Evolutionary conservation across 2,329 filamentous ascomycete species (phyloP), one percentile per base, ranked within the genome.

Genomic region (Pseudogymnoascus sp.): DNA sequence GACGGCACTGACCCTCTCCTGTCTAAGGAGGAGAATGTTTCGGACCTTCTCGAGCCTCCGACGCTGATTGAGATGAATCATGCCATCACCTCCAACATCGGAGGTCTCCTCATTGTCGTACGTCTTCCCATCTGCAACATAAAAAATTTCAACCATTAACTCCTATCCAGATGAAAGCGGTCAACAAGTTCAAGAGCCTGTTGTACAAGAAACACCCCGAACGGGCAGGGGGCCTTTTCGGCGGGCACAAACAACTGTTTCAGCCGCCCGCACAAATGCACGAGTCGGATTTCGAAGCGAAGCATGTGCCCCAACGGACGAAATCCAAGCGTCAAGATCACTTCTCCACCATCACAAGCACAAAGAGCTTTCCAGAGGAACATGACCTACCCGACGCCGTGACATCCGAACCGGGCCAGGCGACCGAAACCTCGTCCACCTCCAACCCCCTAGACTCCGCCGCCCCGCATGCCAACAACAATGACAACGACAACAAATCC

Each of bases 1-100:
- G 77, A 83, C 63, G 92, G 91, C 12, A 82, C 78, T 6, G 93
- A 97, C 74, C 85, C 85, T 65, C 78, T 99, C 12, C 80, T 97
- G 11, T 84, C 91, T 6, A 82, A 84, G 50, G 89, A 92, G 67
- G 92, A 97, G 71, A 99, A 99, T 69, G 95, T 90, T 47, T 84
- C 88, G 10, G 82, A 92, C 67, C 78, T 91, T 14, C 80, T 97
- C 33, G 90, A 92, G 65, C 84, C 87, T 4, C 93, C 93, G 0
- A 97, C 93, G 63, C 90, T 94, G 69, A 86, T 92, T 63, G 94
- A 99, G 76, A 84, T 97, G 71, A 91, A 91, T 70, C 86, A 89
- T 67, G 94, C 94, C 12, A 95, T 97, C 67, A 97, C 94, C 2
- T 85, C 84, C 23, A 95, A 92, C 71, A 92, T 97, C 83, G 87